Evolutionary conservation across 2,329 filamentous ascomycete species (phyloP).

Genomic region (Sporothrix sp.): DNA sequence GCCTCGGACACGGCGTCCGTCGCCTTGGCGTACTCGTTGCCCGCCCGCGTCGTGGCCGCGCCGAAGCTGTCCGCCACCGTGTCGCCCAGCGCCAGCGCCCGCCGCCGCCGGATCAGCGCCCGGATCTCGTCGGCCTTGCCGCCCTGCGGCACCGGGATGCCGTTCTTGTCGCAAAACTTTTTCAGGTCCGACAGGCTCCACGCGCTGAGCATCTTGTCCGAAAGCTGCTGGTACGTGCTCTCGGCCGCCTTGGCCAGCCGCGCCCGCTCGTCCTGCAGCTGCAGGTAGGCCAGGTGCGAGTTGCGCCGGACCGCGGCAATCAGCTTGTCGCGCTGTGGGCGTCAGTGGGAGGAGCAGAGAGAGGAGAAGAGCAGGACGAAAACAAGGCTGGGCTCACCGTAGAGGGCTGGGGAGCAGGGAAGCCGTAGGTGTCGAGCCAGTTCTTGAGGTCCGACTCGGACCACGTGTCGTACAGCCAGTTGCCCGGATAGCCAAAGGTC

Average conservation of each 20-base stretch:
- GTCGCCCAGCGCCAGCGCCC: conserved; percentile 60
- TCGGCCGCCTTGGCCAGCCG: conserved; percentile 56
- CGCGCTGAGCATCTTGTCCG: conserved; percentile 74
- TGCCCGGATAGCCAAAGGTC: conserved; percentile 75
- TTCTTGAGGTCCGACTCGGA: conserved; percentile 87
- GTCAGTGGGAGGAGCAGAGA: neutral
- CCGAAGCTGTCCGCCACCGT: conserved; percentile 52
- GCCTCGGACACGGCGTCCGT: conserved; percentile 58
- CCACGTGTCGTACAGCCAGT: conserved; percentile 92
- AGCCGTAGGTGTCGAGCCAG: conserved; percentile 82
- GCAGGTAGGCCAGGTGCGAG: conserved; percentile 67
- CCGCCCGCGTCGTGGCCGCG: conserved; percentile 64
- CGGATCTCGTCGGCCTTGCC: conserved; percentile 83
- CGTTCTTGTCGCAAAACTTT: conserved; percentile 85
- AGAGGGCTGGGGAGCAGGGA: conserved; percentile 74
- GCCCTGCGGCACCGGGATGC: conserved; percentile 60
- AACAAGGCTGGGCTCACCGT: too few species aligned
- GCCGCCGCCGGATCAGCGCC: conserved; percentile 81
- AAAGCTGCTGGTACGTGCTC: conserved; percentile 62
- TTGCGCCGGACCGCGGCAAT: conserved; percentile 86
- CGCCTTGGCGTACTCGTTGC: conserved; percentile 67
- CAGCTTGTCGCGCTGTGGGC: conserved; percentile 71
- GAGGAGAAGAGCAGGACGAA: too few species aligned
- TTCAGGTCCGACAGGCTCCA: conserved; percentile 89
- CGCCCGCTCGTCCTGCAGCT: conserved; percentile 50